Percentiles rank a stretch among this genome's conserved stretches.
phyloP scores from a whole-genome alignment of 345 rosid genomes.

The Clarkia xantiana region DNA sequence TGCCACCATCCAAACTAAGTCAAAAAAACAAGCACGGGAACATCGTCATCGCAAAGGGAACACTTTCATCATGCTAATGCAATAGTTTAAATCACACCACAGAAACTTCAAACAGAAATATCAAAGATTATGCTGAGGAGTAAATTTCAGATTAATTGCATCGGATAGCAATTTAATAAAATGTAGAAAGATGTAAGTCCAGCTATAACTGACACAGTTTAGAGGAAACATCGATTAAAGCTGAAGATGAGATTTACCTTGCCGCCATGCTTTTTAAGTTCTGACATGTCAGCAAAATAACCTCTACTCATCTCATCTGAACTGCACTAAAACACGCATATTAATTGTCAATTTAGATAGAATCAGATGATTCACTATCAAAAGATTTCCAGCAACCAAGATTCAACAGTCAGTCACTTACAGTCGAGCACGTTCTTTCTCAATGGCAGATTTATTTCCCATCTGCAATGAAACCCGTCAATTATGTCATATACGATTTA shows the following conservation, averaged over 20 bases:
- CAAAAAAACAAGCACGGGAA: background rate
- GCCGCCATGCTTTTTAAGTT: constrained; percentile 72
- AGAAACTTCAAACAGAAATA: too few species aligned
- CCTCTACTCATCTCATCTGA: constrained; percentile 91
- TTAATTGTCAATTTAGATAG: background rate
- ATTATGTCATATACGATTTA: background rate
- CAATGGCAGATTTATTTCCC: constrained; percentile 54
- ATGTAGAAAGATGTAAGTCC: background rate
- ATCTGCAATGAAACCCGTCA: constrained; percentile 23
- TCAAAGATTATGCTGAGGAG: too few species aligned
- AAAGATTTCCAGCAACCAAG: constrained; percentile 1
- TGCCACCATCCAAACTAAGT: background rate
- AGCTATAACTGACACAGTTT: background rate
- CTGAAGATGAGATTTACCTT: constrained; percentile 41
- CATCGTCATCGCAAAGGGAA: background rate
- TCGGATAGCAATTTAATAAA: background rate
- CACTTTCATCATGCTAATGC: background rate
- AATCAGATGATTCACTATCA: background rate
- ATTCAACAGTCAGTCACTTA: constrained; percentile 19
- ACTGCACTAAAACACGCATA: constrained; percentile 64
- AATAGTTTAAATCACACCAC: background rate
- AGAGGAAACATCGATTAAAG: background rate
- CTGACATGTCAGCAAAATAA: constrained; percentile 64
- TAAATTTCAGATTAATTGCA: too few species aligned
- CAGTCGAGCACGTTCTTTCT: constrained; percentile 82